Evolutionary conservation across 768 basidiomycete genomes (phyloP).

Genomic region (Psilocybe cyanescens): DNA sequence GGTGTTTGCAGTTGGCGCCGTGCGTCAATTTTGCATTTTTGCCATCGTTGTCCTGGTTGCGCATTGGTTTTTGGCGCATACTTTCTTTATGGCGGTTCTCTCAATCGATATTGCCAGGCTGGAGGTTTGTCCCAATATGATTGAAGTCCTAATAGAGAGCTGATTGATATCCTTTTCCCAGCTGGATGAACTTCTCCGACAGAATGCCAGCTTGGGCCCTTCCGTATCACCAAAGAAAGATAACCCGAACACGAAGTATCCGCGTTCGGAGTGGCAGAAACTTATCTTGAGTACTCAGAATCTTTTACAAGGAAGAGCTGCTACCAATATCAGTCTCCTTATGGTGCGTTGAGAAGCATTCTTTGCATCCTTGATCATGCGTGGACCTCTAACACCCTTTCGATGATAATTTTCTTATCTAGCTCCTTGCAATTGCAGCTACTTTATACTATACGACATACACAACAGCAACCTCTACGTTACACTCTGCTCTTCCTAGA

Average conservation of each 20-base stretch:
- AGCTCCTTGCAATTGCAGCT: constrained; percentile 80
- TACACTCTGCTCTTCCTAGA: constrained; percentile 28
- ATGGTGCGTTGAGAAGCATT: constrained; percentile 50
- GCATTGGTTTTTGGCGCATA: constrained; percentile 97
- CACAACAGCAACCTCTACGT: constrained; percentile 40
- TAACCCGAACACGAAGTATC: constrained; percentile 34
- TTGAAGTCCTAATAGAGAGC: constrained; percentile 9
- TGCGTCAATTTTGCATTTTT: constrained; percentile 92
- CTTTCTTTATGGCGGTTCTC: constrained; percentile 92
- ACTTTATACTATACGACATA: constrained; percentile 77
- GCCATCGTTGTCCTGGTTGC: constrained; percentile 93
- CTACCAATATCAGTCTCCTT: constrained; percentile 80
- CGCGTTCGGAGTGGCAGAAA: constrained; percentile 48
- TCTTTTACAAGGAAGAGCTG: constrained; percentile 66
- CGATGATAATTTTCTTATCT: constrained; percentile 2
- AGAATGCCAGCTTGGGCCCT: constrained; percentile 63
- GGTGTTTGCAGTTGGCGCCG: constrained; percentile 74
- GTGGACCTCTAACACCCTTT: constrained; percentile 10
- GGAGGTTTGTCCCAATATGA: constrained; percentile 55
- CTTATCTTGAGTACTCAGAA: constrained; percentile 43
- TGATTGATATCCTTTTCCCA: constrained; percentile 29
- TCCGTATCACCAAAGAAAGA: constrained; percentile 35
- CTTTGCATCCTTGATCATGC: constrained; percentile 2
- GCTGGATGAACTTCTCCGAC: constrained; percentile 86
- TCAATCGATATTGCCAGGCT: constrained; percentile 96